Evolutionary conservation across 2,329 filamentous ascomycete genomes (phyloP).

Genomic region (Colletotrichum liriopes): DNA sequence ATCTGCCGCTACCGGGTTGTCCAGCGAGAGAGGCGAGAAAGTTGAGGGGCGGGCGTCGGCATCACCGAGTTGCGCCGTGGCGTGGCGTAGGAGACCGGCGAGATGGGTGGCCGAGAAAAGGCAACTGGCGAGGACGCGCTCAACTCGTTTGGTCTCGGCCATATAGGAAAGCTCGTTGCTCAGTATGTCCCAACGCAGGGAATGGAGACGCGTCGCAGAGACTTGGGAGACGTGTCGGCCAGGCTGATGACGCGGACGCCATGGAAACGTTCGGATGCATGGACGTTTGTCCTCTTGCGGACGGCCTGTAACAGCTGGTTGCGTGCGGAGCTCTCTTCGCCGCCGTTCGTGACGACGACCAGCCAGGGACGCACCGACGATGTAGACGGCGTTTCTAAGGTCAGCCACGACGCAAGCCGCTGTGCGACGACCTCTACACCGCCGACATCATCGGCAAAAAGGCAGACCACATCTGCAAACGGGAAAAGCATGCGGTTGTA

Average conservation of each 20-base stretch:
- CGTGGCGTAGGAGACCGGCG: conserved; percentile 6
- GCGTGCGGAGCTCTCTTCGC: not conserved
- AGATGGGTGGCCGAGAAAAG: conserved; percentile 27
- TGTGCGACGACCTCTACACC: conserved; percentile 13
- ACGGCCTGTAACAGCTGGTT: not conserved
- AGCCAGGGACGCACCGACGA: conserved; percentile 6
- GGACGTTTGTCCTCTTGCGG: not conserved
- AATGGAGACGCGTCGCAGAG: not conserved
- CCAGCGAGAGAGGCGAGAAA: conserved; percentile 12
- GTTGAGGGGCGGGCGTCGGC: conserved; percentile 7
- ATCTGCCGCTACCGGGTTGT: conserved; percentile 1
- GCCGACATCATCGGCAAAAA: conserved; percentile 20
- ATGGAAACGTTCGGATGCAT: conserved; percentile 7
- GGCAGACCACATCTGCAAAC: conserved; percentile 22
- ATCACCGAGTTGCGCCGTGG: not conserved
- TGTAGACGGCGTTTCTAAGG: not conserved
- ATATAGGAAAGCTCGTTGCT: conserved; percentile 23
- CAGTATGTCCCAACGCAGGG: conserved; percentile 6
- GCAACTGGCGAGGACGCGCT: conserved; percentile 1
- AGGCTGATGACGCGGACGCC: conserved; percentile 11
- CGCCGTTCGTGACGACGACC: conserved; percentile 4
- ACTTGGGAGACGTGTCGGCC: not conserved
- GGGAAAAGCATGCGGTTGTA: conserved; percentile 22
- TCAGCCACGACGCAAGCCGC: conserved; percentile 8
- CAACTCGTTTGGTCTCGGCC: not conserved